Conservation (phyloP, 2,329 filamentous ascomycete species). For the Fusarium luffae region DNA sequence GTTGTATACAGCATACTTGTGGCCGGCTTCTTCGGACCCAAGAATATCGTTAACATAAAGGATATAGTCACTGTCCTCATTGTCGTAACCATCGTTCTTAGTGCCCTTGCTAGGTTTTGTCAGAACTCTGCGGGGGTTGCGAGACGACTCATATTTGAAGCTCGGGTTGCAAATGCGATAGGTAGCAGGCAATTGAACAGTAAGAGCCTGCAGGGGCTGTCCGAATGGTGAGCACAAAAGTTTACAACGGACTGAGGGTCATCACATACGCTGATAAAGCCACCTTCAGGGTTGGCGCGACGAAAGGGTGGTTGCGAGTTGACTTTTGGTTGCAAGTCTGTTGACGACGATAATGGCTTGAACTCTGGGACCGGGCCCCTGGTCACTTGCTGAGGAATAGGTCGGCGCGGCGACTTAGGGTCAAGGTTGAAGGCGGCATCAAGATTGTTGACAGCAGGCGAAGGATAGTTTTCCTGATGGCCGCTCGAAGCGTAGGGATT, state of each 20-base stretch:
- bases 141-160: constrained; percentile 98
- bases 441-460: constrained; percentile 76
- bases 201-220: constrained; percentile 94
- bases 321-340: constrained; percentile 83
- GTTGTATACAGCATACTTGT: constrained; percentile 75
- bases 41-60: constrained; percentile 99
- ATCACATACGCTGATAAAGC: constrained; percentile 89
- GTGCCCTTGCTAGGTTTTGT: constrained; percentile 98
- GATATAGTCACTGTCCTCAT: constrained; percentile 99
- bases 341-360: constrained; percentile 76
- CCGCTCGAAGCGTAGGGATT: constrained; percentile 70
- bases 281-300: constrained; percentile 94
- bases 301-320: constrained; percentile 91
- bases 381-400: constrained; percentile 59
- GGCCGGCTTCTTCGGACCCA: constrained; percentile 95
- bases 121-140: constrained; percentile 93
- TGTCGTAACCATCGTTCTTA: constrained; percentile 99
- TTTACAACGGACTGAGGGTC: not conserved
- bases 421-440: constrained; percentile 72
- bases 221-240: constrained; percentile 25
- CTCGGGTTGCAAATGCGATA: constrained; percentile 98
- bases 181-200: constrained; percentile 89
- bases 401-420: constrained; percentile 68
- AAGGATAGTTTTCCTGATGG: constrained; percentile 75
- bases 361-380: constrained; percentile 88